phyloP scores from a whole-genome alignment of 169 alveolate species.

The Plasmodium vivax region DNA sequence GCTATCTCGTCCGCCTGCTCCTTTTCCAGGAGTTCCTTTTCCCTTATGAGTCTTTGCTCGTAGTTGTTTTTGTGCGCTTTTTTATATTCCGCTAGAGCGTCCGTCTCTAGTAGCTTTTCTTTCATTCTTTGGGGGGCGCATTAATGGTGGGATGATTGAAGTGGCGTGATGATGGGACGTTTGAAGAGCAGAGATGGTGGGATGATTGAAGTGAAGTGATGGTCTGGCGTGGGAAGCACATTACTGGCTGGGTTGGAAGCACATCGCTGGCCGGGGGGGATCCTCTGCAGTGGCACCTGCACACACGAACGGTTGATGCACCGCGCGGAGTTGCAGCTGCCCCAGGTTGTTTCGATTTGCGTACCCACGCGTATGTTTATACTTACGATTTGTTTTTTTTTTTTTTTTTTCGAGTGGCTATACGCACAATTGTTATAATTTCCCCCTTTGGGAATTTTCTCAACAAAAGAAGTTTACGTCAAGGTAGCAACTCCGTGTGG shows the following conservation, averaged over 20 bases:
- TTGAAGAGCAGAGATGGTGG: too few species aligned
- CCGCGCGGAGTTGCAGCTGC: background rate
- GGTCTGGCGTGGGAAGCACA: too few species aligned
- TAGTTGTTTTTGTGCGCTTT: slow-evolving; percentile 44
- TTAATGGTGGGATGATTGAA: background rate
- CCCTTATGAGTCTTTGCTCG: slow-evolving; percentile 43
- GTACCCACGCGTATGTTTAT: background rate
- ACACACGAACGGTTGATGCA: background rate
- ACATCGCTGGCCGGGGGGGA: background rate
- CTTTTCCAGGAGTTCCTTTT: slow-evolving; percentile 42
- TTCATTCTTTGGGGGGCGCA: slow-evolving; percentile 14
- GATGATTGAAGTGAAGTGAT: too few species aligned
- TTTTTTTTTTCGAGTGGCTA: background rate
- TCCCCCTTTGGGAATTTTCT: background rate
- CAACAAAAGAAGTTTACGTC: background rate
- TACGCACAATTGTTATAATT: background rate
- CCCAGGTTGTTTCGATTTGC: background rate
- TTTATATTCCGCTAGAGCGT: slow-evolving; percentile 46
- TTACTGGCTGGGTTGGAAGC: background rate
- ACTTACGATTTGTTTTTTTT: background rate
- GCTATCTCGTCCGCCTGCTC: background rate
- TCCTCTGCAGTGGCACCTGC: background rate
- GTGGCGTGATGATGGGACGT: too few species aligned
- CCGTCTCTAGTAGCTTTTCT: slow-evolving; percentile 9
- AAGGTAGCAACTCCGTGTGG: background rate